phyloP scores from a whole-genome alignment of 2,329 filamentous ascomycete species.

The Tolypocladium pustulatum region DNA sequence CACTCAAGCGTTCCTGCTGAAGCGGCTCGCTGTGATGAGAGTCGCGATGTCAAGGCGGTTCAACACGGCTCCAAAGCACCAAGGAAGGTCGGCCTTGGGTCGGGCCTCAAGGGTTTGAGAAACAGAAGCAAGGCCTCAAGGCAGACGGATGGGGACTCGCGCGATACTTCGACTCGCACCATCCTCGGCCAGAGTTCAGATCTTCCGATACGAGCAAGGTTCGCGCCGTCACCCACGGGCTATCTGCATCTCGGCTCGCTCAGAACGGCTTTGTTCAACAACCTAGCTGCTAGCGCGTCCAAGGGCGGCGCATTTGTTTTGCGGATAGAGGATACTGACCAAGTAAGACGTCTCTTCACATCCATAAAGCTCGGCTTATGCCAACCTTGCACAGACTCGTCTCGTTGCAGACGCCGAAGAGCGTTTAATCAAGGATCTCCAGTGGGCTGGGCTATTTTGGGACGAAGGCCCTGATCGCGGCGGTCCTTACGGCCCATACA shows the following conservation, averaged over 20 bases:
- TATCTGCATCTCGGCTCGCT: conserved; percentile 87
- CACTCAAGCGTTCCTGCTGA: background rate
- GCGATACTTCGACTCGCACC: conserved; percentile 8
- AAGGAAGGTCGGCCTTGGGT: background rate
- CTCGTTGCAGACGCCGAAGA: conserved; percentile 72
- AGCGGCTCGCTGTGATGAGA: background rate
- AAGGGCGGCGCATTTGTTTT: conserved; percentile 76
- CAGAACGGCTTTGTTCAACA: conserved; percentile 91
- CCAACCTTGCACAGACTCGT: conserved; percentile 48
- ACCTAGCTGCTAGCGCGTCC: conserved; percentile 77
- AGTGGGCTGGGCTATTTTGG: conserved; percentile 86
- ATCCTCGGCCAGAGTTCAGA: conserved; percentile 38
- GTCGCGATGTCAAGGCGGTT: background rate
- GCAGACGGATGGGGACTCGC: conserved; percentile 5
- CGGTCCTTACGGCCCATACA: conserved; percentile 76
- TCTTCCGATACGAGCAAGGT: conserved; percentile 51
- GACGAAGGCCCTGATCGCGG: conserved; percentile 85
- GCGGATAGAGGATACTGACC: conserved; percentile 91
- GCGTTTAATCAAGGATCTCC: conserved; percentile 65
- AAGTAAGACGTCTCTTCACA: conserved; percentile 39
- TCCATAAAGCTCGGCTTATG: background rate
- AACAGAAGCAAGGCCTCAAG: conserved; percentile 11
- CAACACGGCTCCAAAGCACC: background rate
- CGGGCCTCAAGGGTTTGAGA: conserved; percentile 8
- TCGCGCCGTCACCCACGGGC: conserved; percentile 91